Evolutionary conservation across 2,329 filamentous ascomycete species (phyloP), one percentile per base, ranked within the genome.

Genomic region (Exophiala aquamarina): DNA sequence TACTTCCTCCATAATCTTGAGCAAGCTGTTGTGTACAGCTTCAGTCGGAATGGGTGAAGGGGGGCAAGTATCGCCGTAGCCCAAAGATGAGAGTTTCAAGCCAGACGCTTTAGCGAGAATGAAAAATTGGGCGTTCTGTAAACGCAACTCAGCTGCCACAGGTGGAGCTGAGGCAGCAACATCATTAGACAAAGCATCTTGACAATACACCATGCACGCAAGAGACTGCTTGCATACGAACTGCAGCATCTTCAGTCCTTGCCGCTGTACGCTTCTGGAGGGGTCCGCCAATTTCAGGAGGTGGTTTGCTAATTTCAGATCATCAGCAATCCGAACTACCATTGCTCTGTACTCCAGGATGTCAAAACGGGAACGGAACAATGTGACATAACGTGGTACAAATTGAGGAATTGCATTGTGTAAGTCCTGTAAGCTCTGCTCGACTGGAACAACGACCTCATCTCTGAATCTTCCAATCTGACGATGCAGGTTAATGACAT

Each of bases 81-180:
- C 23, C 23, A 26, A 11, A 11, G 6, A 11, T 26, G 23, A 26
- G 11, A 26, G 23, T 26, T 11, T 26, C 23, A 26, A 26, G 23
- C 23, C 11, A 11, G 23, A 6, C 23, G 6, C 23, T 6, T 6
- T 48, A 15, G 45, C 49, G 20, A 58, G 44, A 15, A 54, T 47
- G 21, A 49, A 33, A 28, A 59, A 57, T 17, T 47, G 52, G 5
- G 58, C 36, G 34, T 59, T 55, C 18, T 57, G 51, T 17, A 63
- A 46, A 15, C 55, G 55, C 2, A 59, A 41, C 41, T 64, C 62
- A 19, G 47, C 50, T 43, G 63, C 59, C 20, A 64, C 44, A 14
- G 50, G 41, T 23, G 54, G 55, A 20, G 57, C 39, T 7, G 46
- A 41, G 21, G 38, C 50, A 1, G 23, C 32, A 17, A 34, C 13